These are phyloP conservation scores for Cutaneotrichosporon cyanovorans DNA, from an alignment of 1,284 basidiomycete genomes.

Conservation along the genomic window DNA sequence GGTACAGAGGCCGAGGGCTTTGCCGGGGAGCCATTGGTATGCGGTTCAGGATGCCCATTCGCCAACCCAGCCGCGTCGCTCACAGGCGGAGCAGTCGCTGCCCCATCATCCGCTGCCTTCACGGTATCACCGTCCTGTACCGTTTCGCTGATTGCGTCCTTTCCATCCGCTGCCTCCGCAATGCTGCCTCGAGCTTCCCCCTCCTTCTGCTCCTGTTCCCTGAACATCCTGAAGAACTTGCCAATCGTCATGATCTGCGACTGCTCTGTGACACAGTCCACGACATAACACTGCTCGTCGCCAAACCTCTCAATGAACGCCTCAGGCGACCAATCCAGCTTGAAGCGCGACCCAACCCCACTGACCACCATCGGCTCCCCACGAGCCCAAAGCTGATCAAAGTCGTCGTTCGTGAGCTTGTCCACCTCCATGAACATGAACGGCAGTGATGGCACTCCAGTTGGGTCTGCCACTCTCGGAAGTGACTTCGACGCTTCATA, in stretches of 20 bases:
- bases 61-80: too few species aligned
- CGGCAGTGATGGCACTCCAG: constrained; percentile 26
- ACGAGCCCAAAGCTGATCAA: constrained; percentile 61
- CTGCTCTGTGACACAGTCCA: constrained; percentile 68
- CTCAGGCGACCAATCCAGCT: constrained; percentile 68
- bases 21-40: too few species aligned
- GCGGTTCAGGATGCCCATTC: too few species aligned
- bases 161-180: background rate
- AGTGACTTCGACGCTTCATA: constrained; percentile 18
- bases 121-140: background rate
- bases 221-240: constrained; percentile 74
- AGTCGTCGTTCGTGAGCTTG: constrained; percentile 56
- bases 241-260: constrained; percentile 59
- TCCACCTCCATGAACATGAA: constrained; percentile 49
- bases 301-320: constrained; percentile 68
- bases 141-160: background rate
- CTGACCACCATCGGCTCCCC: constrained; percentile 72
- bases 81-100: too few species aligned
- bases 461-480: constrained; percentile 26
- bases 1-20: too few species aligned
- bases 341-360: constrained; percentile 56
- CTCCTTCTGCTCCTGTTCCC: constrained; percentile 41
- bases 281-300: constrained; percentile 59
- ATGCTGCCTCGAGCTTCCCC: background rate
- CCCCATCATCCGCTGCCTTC: too few species aligned